A percentile compares a stretch with the other conserved stretches of the same genome.
Evolutionary conservation across 805 yeast genomes (phyloP).

Genomic region (Candida oleophila): DNA sequence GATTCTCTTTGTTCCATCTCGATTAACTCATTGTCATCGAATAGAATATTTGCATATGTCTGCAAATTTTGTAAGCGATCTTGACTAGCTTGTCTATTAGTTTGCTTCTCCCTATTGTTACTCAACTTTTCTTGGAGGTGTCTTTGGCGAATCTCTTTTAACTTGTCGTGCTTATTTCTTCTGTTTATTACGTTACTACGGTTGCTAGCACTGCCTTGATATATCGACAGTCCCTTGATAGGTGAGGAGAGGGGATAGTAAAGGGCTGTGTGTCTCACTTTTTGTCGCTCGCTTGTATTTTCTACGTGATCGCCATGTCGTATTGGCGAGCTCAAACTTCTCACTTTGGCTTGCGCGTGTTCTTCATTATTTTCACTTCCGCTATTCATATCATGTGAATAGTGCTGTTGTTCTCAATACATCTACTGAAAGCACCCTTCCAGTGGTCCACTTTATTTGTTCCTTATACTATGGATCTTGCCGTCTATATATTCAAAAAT

Average conservation of each 20-base stretch:
- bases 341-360: background rate
- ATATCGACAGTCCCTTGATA: background rate
- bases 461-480: too few species aligned
- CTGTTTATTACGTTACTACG: slow-evolving; percentile 11
- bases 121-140: slow-evolving; percentile 19
- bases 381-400: background rate
- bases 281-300: slow-evolving; percentile 17
- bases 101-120: slow-evolving; percentile 15
- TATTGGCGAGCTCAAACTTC: slow-evolving; percentile 8
- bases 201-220: background rate
- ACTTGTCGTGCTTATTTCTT: slow-evolving; percentile 21
- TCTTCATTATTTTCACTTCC: too few species aligned
- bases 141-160: slow-evolving; percentile 24
- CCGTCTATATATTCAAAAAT: background rate
- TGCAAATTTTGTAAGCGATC: slow-evolving; percentile 12
- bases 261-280: slow-evolving; percentile 13
- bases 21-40: slow-evolving; percentile 17
- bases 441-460: too few species aligned
- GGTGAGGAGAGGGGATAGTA: slow-evolving; percentile 18
- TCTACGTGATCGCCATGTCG: slow-evolving; percentile 10
- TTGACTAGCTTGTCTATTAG: slow-evolving; percentile 15
- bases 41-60: slow-evolving; percentile 9
- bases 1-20: slow-evolving; percentile 17
- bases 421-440: background rate
- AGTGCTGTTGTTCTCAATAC: background rate